Conservation (phyloP, 2,329 filamentous ascomycete species). For the Xylaria sp. region DNA sequence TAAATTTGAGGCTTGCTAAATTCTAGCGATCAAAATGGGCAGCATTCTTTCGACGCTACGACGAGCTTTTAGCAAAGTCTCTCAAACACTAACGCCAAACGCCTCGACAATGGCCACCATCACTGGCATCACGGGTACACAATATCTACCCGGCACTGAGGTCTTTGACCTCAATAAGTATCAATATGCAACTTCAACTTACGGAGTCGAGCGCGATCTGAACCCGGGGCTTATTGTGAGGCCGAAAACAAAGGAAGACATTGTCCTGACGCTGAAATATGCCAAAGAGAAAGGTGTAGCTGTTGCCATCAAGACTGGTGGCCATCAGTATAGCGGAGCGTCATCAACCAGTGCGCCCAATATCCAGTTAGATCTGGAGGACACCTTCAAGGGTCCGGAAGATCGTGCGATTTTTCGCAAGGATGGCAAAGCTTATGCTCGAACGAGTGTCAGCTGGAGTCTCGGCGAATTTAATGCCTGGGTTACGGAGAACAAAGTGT, state of each 20-base stretch:
- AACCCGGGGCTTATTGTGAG: conserved; percentile 57
- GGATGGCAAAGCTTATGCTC: conserved; percentile 51
- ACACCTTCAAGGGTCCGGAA: conserved; percentile 50
- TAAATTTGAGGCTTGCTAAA: background rate
- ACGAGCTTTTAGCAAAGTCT: conserved; percentile 1
- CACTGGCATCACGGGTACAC: conserved; percentile 40
- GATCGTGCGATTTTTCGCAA: conserved; percentile 49
- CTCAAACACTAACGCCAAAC: background rate
- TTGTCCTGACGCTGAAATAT: conserved; percentile 53
- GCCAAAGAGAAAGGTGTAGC: conserved; percentile 54
- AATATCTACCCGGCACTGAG: conserved; percentile 39
- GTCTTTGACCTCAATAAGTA: conserved; percentile 48
- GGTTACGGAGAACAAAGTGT: conserved; percentile 53
- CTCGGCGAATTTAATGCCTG: conserved; percentile 57
- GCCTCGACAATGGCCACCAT: conserved; percentile 40
- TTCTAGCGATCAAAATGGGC: conserved; percentile 16
- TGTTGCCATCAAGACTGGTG: conserved; percentile 58
- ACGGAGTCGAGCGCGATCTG: conserved; percentile 55
- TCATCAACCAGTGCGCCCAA: conserved; percentile 56
- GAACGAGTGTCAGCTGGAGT: conserved; percentile 54
- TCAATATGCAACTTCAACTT: conserved; percentile 58
- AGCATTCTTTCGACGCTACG: conserved; percentile 28
- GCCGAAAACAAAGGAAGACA: conserved; percentile 56
- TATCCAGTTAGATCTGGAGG: conserved; percentile 58
- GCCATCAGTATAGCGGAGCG: conserved; percentile 62